Base-by-base conservation (phyloP, 129 eudicot species). In the Tagetes patula region DNA sequence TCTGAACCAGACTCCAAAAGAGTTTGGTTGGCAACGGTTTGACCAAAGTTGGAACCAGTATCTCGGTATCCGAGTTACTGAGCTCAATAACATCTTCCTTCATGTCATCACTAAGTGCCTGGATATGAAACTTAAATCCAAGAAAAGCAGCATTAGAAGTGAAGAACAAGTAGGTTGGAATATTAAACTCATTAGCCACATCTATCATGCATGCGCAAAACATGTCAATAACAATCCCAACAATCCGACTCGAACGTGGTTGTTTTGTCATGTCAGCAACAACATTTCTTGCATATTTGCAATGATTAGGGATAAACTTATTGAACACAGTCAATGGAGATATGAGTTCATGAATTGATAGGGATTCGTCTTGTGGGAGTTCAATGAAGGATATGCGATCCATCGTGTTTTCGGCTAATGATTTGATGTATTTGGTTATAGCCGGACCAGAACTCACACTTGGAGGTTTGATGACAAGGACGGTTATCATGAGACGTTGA, bases 141-240 rank as follows among this genome's bases (percentile, higher is more conserved):
- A 60, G 66, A 60, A 60, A 60, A 36, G 43, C 42, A 36, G 66
- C 66, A 11, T 0, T 36, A 34, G 66, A 60, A 60, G 66, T 60
- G 42, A 60, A 60, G 41, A 34, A 34, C 20, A 60, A 1, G 43
- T 60, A 72, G 8, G 68, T 58, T 32, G 68, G 76, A 7, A 72
- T 46, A 12, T 45, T 43, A 43, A 58, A 72, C 76, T 72, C 76
- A 13, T 72, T 41, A 33, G 76, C 76, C 68, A 72, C 68, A 72
- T 72, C 76, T 32, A 58, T 32, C 76, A 72, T 58, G 33, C 68
- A 2, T 0, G 76, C 34, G 67, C 68, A 72, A 59, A 72, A 43
- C 67, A 72, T 60, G 39, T 72, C 76, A 0, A 72, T 46, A n/a
- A 72, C 68, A 30, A 72, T 58, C 68, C 76, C 76, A 0, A 12